Evolutionary conservation across 176 grass and related monocot genomes (phyloP).

Genomic region (Triticum urartu): DNA sequence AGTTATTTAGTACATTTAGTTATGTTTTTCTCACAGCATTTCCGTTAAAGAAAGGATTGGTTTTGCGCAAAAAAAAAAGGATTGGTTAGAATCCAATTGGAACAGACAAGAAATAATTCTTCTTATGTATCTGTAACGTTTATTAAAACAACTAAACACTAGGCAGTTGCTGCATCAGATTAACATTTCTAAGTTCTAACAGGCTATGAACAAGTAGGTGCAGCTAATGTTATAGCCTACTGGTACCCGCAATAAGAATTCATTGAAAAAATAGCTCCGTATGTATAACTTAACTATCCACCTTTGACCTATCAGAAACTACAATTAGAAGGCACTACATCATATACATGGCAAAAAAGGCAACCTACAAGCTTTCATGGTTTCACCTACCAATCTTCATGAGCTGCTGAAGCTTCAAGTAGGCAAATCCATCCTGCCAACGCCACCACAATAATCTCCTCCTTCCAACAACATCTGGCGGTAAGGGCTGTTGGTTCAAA

Average conservation of each 20-base stretch:
- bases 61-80: not conserved
- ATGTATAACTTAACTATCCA: not conserved
- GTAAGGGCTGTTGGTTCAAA: slow-evolving; percentile 8
- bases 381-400: not conserved
- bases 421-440: not conserved
- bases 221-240: not conserved
- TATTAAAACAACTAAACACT: not conserved
- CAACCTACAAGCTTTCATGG: not conserved
- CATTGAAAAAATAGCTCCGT: not conserved
- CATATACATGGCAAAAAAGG: slow-evolving; percentile 24
- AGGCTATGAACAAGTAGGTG: not conserved
- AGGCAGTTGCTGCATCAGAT: not conserved
- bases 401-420: slow-evolving; percentile 21
- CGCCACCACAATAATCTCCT: not conserved
- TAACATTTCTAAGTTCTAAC: not conserved
- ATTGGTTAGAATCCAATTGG: not conserved
- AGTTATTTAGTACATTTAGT: not conserved
- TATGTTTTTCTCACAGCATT: not conserved
- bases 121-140: not conserved
- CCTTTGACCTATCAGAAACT: slow-evolving; percentile 21
- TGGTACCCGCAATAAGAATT: not conserved
- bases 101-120: not conserved
- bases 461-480: not conserved
- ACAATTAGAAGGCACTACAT: not conserved
- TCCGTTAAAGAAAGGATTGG: not conserved